Percentiles rank a stretch among this genome's conserved stretches.
phyloP scores from a whole-genome alignment of 305 asterid species.

The Ilex paraguariensis region DNA sequence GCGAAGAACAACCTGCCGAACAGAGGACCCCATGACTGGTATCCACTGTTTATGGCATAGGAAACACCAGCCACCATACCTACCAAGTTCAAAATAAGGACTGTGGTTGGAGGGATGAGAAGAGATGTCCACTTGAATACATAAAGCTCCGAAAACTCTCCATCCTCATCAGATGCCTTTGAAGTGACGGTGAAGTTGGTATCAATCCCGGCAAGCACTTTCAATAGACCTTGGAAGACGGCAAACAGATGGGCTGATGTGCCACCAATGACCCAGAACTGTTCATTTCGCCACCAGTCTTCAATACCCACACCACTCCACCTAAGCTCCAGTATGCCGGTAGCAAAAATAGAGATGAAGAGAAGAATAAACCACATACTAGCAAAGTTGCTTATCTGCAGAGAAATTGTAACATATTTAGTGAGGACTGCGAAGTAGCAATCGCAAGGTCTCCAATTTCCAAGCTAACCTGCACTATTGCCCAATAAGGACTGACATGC shows the following conservation, averaged over 20 bases:
- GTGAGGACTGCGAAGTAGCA: background rate
- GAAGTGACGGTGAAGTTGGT: constrained; percentile 66
- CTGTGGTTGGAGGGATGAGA: constrained; percentile 63
- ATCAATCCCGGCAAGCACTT: constrained; percentile 63
- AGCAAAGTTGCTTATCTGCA: constrained; percentile 60
- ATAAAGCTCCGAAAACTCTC: constrained; percentile 51
- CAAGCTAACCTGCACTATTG: background rate
- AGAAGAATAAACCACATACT: constrained; percentile 65
- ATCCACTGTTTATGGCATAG: constrained; percentile 53
- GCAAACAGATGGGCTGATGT: constrained; percentile 69
- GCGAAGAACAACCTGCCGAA: constrained; percentile 56
- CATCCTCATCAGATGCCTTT: constrained; percentile 59
- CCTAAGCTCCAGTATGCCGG: constrained; percentile 58
- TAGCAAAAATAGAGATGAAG: constrained; percentile 56
- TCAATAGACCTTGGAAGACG: constrained; percentile 61
- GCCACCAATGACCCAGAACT: constrained; percentile 74
- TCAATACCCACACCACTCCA: constrained; percentile 67
- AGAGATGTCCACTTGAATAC: constrained; percentile 70
- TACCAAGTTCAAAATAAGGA: constrained; percentile 48
- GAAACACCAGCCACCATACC: constrained; percentile 70
- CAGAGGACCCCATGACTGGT: constrained; percentile 66
- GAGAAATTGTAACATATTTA: background rate
- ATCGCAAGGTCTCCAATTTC: background rate
- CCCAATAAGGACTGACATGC: background rate
- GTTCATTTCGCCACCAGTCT: constrained; percentile 77